phyloP scores from a whole-genome alignment of 768 basidiomycete species.

The Basidioascus undulatus region DNA sequence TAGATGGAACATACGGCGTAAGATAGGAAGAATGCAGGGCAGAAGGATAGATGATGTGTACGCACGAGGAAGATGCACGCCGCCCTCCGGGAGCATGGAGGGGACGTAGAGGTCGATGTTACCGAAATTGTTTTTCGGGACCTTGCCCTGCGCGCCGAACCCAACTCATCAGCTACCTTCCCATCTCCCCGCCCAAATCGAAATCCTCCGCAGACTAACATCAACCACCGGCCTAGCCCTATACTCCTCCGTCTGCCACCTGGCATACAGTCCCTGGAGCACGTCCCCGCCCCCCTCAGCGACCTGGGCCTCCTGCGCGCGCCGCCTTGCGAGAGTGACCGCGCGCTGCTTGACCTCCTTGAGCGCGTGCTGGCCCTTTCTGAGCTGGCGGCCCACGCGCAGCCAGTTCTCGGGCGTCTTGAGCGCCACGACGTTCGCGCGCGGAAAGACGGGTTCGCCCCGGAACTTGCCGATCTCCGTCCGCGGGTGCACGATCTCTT shows the following conservation, averaged over 20 bases:
- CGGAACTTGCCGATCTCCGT: slow-evolving; percentile 75
- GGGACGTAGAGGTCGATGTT: slow-evolving; percentile 91
- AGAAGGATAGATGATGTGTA: slow-evolving; percentile 8
- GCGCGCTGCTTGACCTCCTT: slow-evolving; percentile 73
- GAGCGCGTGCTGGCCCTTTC: slow-evolving; percentile 52
- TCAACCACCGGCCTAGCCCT: slow-evolving; percentile 55
- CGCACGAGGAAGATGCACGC: slow-evolving; percentile 74
- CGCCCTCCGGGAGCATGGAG: slow-evolving; percentile 78
- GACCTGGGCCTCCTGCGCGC: slow-evolving; percentile 41
- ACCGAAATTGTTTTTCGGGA: slow-evolving; percentile 88
- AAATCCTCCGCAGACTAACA: slow-evolving; percentile 30
- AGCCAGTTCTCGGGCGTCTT: slow-evolving; percentile 91
- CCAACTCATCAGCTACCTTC: neutral
- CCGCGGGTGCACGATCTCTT: slow-evolving; percentile 57
- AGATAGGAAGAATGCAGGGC: neutral
- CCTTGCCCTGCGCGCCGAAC: slow-evolving; percentile 36
- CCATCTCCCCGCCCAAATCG: neutral
- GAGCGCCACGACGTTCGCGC: slow-evolving; percentile 55
- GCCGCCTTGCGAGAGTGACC: slow-evolving; percentile 47
- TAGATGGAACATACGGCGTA: neutral
- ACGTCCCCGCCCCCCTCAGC: slow-evolving; percentile 29
- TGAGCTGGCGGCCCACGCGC: slow-evolving; percentile 52
- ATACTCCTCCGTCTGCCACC: slow-evolving; percentile 62
- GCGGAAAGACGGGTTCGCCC: slow-evolving; percentile 74
- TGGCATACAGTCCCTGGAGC: slow-evolving; percentile 70